A percentile compares a stretch with the other conserved stretches of the same genome.
These are phyloP conservation scores for Effrenium voratum DNA, from an alignment of 73 alveolate species.

Conservation along the genomic window DNA sequence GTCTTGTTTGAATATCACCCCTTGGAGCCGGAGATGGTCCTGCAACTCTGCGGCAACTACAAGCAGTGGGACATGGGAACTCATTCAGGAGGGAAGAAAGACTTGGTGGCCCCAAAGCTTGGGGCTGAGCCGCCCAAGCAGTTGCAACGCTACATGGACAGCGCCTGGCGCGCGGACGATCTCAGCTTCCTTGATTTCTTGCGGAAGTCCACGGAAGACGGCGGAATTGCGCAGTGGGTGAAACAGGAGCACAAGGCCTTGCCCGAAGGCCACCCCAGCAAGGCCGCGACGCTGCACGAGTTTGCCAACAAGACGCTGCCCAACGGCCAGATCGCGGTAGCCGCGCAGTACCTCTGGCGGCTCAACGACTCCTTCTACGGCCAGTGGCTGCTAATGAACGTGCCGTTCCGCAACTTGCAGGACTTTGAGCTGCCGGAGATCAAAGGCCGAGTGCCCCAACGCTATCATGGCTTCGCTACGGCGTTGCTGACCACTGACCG, in stretches of 20 bases:
- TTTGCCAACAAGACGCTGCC: background rate
- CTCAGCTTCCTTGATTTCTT: no score
- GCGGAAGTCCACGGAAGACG: no score
- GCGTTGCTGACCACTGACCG: background rate
- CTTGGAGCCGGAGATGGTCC: constrained; percentile 18
- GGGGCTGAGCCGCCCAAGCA: background rate
- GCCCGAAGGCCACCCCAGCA: background rate
- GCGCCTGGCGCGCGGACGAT: background rate
- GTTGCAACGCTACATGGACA: background rate
- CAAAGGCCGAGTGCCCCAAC: background rate
- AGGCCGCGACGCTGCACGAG: background rate
- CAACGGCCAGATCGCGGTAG: background rate
- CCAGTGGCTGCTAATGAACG: constrained; percentile 3
- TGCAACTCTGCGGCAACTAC: background rate
- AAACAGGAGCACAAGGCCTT: background rate
- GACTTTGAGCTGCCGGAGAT: background rate
- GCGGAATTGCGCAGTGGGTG: no score
- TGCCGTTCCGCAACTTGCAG: background rate
- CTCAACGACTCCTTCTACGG: background rate
- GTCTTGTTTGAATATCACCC: background rate
- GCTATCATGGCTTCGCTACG: background rate
- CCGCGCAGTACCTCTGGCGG: constrained; percentile 26
- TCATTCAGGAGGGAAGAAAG: background rate
- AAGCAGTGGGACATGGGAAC: background rate
- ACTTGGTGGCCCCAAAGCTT: background rate